Base-by-base conservation (phyloP, 2,329 filamentous ascomycete species). In the Didymella exigua region DNA sequence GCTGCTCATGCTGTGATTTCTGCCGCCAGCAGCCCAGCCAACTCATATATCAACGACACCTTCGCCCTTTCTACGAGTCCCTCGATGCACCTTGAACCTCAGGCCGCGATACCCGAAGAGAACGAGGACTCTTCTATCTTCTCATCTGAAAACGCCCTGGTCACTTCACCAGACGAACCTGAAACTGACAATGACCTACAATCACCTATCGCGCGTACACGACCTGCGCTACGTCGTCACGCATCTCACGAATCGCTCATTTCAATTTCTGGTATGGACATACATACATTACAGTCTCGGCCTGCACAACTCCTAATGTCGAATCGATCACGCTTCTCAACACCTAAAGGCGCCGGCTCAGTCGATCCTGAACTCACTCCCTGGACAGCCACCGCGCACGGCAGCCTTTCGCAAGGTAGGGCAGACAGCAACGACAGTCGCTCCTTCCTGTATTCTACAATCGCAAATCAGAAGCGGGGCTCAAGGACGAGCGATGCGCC, bases 201-300 rank as follows among this genome's bases (percentile, higher is more conserved):
- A 21, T 59, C 73, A 67, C 63, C 62, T 31, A 74, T 69, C 23
- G 59, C 59, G 5, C 62, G 62, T 72, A 51, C 78, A 76, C 48
- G 67, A 21, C 74, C 70, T 40, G 74, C 75, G 2, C 75, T 93
- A 4, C 89, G 85, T 34, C 87, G 89, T 27, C 82, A 86, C 2
- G 71, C 86, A 2, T 96, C 93, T 1, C 91, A 96, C 65, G 93
- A 97, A 71, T 96, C 91, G 16, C 87, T 97, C 58, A 84, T 97
- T 63, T 97, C 93, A 0, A 83, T 96, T 1, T 86, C 88, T 0
- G 92, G 91, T 2, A 88, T 96, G 72, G 93, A 97, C 70, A 96
- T 96, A 44, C 92, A 96, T 72, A 92, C 89, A 0, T 81, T 96
- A 4, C 87, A 88, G 66, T 82, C 83, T 1, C 85, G 89, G 4